These are phyloP conservation scores for Rosellinia necatrix DNA, from an alignment of 2,329 filamentous ascomycete species.

Conservation along the genomic window DNA sequence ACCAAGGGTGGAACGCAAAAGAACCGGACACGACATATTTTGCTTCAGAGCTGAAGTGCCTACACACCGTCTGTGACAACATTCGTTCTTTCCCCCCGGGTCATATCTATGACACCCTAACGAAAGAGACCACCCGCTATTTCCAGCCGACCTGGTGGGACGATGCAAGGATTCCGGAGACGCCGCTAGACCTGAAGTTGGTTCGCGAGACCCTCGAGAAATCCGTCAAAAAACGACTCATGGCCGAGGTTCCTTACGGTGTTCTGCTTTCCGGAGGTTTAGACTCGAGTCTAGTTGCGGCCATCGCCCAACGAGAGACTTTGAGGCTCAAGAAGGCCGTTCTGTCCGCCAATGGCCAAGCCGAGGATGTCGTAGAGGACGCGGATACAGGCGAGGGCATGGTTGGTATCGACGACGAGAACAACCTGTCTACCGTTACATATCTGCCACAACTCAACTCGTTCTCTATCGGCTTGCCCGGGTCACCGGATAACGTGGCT, in stretches of 20 bases:
- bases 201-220: constrained; percentile 84
- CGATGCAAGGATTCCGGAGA: constrained; percentile 74
- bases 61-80: constrained; percentile 93
- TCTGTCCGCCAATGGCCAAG: constrained; percentile 51
- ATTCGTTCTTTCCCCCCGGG: constrained; percentile 93
- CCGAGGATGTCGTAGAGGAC: constrained; percentile 50
- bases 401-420: constrained; percentile 92
- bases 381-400: constrained; percentile 70
- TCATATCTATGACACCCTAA: constrained; percentile 94
- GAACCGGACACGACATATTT: constrained; percentile 90
- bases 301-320: constrained; percentile 94
- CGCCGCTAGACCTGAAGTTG: constrained; percentile 80
- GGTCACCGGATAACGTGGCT: constrained; percentile 88
- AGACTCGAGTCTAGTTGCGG: constrained; percentile 92
- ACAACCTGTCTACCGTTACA: constrained; percentile 86
- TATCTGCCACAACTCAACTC: constrained; percentile 96
- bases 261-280: constrained; percentile 93
- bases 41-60: constrained; percentile 92
- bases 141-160: constrained; percentile 95
- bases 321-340: constrained; percentile 72
- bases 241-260: constrained; percentile 98
- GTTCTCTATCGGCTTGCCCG: constrained; percentile 96
- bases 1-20: constrained; percentile 87
- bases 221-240: constrained; percentile 92
- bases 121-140: constrained; percentile 82